Conservation (phyloP, 1,139 yeast genomes). For the Lodderomyces orthopsilosis region DNA sequence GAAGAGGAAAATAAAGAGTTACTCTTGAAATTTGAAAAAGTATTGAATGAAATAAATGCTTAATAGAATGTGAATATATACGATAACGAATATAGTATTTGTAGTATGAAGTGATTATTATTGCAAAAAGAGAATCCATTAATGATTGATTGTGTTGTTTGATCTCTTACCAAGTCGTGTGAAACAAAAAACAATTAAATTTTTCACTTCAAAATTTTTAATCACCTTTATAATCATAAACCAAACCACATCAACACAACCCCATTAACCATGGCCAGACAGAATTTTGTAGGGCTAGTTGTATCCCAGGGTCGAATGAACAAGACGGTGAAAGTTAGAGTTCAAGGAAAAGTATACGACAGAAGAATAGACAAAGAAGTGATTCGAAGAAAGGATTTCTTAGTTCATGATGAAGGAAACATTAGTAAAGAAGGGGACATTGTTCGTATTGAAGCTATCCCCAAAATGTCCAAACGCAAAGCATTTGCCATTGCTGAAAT, state of each 20-base stretch:
- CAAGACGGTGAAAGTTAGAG: constrained; percentile 92
- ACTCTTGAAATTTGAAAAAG: constrained; percentile 45
- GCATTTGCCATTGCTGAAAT: constrained; percentile 94
- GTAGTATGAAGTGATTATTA: neutral
- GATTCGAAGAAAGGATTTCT: constrained; percentile 73
- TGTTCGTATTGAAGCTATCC: constrained; percentile 87
- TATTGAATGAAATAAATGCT: constrained; percentile 12
- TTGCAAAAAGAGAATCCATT: too few relatives aligned
- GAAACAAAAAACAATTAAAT: neutral
- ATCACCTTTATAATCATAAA: too few relatives aligned
- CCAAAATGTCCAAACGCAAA: constrained; percentile 81
- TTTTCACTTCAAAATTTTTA: neutral
- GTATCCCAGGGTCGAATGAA: constrained; percentile 94
- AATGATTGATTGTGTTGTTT: neutral
- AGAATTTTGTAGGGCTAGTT: constrained; percentile 88
- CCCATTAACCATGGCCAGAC: constrained; percentile 66
- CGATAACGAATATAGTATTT: neutral
- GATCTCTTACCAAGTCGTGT: constrained; percentile 3
- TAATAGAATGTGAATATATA: neutral
- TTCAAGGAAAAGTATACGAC: constrained; percentile 68
- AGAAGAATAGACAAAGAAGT: constrained; percentile 72
- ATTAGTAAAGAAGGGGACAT: constrained; percentile 93
- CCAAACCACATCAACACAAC: neutral
- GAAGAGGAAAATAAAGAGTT: constrained; percentile 63
- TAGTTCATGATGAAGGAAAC: constrained; percentile 92